Evolutionary conservation across 2,329 filamentous ascomycete species (phyloP).

Genomic region (Nemania sp.): DNA sequence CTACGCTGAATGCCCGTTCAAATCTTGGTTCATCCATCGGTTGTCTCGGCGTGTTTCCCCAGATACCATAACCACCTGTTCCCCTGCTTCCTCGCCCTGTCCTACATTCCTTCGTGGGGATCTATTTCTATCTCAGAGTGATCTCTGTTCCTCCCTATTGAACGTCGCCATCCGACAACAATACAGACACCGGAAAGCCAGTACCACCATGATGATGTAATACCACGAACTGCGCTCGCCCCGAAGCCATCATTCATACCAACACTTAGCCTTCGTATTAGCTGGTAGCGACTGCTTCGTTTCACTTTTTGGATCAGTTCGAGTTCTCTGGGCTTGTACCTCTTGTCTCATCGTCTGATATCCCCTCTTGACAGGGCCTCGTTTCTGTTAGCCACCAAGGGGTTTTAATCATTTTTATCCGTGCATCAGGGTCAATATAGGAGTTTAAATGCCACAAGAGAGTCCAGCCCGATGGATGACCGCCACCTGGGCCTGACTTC

Average conservation of each 20-base stretch:
- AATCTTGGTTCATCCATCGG: slow-evolving; percentile 7
- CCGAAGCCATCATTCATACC: neutral
- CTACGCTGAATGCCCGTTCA: neutral
- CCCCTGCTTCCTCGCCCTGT: neutral
- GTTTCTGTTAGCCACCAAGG: neutral
- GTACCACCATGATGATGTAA: slow-evolving; percentile 14
- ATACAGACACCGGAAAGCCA: neutral
- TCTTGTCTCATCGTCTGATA: neutral
- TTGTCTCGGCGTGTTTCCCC: neutral
- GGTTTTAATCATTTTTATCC: neutral
- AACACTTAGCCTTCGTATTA: neutral
- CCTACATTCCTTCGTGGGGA: neutral
- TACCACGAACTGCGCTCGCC: neutral
- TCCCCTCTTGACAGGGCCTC: neutral
- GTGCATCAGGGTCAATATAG: neutral
- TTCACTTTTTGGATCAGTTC: neutral
- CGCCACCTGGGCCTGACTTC: slow-evolving; percentile 31
- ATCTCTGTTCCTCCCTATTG: neutral
- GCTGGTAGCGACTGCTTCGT: neutral
- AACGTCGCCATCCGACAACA: neutral
- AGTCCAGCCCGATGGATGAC: slow-evolving; percentile 20
- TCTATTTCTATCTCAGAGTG: neutral
- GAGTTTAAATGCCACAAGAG: neutral
- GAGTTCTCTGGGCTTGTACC: neutral
- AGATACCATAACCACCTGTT: neutral